Percentiles rank a stretch among this genome's conserved stretches.
Conservation (phyloP, 768 basidiomycete genomes). For the Gloeopeniophorella convolvens region DNA sequence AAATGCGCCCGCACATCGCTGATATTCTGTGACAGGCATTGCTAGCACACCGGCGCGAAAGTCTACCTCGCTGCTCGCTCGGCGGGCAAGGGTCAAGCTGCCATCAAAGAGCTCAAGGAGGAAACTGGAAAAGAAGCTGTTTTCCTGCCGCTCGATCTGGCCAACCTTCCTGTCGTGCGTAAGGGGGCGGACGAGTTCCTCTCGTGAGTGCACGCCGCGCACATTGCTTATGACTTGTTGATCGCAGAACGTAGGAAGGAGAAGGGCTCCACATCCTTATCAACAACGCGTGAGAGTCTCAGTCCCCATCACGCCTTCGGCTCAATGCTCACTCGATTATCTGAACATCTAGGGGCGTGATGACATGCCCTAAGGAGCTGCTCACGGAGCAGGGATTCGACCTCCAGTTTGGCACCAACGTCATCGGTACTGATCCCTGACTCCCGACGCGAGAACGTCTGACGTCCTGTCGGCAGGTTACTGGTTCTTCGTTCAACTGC, state of each 20-base stretch:
- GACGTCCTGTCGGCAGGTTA: constrained; percentile 52
- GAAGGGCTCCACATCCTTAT: constrained; percentile 40
- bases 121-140: constrained; percentile 37
- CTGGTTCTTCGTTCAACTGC: constrained; percentile 49
- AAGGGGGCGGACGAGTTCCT: constrained; percentile 35
- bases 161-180: constrained; percentile 33
- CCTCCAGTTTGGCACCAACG: constrained; percentile 51
- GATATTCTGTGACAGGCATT: constrained; percentile 44
- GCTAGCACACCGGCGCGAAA: constrained; percentile 51
- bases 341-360: constrained; percentile 43
- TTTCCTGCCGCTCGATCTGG: constrained; percentile 41
- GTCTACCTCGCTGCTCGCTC: constrained; percentile 57
- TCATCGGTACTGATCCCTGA: constrained; percentile 32
- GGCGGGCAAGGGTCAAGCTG: constrained; percentile 37
- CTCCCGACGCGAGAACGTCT: not conserved
- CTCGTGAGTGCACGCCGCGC: constrained; percentile 22
- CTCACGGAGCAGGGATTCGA: constrained; percentile 46
- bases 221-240: not conserved
- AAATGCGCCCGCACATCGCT: not conserved
- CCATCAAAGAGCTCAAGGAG: constrained; percentile 46
- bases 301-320: not conserved
- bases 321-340: not conserved
- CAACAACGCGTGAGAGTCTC: constrained; percentile 49
- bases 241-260: constrained; percentile 32
- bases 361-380: constrained; percentile 34